Base-by-base conservation (phyloP, 495 filamentous ascomycete genomes). In the Xylaria sp. region DNA sequence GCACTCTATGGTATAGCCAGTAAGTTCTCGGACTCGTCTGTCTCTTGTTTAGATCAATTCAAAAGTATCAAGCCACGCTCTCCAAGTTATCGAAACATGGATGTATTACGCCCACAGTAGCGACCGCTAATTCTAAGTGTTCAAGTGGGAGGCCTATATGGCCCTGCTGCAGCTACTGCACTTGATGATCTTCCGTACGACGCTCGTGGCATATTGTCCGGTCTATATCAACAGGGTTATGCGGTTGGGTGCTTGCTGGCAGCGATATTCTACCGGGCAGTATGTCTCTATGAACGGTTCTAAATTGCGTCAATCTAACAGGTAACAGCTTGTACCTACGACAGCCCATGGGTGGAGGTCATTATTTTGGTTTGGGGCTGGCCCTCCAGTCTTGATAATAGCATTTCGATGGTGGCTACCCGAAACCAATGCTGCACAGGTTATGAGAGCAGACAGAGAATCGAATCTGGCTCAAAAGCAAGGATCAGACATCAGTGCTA, bases 181-280 rank as follows among this genome's bases (percentile, higher is more conserved):
- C 81, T 95, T 11, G 93, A 95, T 75, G 93, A 95, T 75, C 93
- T 92, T 68, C 93, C 93, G 0, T 81, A 85, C 55, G 88, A 85
- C 37, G 91, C 92, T 4, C 83, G 93, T 52, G 93, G 93, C 69
- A 83, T 95, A 48, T 80, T 95, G 29, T 92, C 89, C 8, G 93
- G 93, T 35, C 85, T 95, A 74, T 84, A 94, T 15, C 93, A 95
- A 80, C 91, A 94, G 76, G 93, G 93, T 5, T 95, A 94, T 76
- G 91, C 92, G 0, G 93, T 93, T 80, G 93, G 93, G 1, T 95
- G 93, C 74, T 82, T 95, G 1, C 85, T 95, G 0, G 91, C 92
- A 0, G 88, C 92, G 0, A 90, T 89, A 11, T 94, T 94, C 77
- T 87, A 92, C 1, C 83, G 91, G 44, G 91, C 82, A 5, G 69